Evolutionary conservation across 768 basidiomycete species (phyloP).

Genomic region (Piloderma croceum): DNA sequence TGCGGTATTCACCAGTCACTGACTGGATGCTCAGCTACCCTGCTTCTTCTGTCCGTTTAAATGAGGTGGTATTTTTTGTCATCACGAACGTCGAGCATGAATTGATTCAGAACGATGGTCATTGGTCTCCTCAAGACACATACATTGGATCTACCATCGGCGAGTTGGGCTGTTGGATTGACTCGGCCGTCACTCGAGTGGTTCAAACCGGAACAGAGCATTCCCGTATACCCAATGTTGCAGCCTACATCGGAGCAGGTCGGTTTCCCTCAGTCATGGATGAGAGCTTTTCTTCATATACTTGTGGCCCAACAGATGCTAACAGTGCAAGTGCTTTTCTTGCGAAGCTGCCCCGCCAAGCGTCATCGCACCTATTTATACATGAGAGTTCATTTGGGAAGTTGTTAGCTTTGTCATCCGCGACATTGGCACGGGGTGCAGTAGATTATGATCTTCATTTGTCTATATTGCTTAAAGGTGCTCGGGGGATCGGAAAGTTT

Average conservation of each 20-base stretch:
- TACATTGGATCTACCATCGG: slow-evolving; percentile 55
- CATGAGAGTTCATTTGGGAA: slow-evolving; percentile 36
- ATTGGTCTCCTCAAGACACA: slow-evolving; percentile 34
- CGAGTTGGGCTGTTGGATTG: slow-evolving; percentile 82
- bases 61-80: slow-evolving; percentile 67
- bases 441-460: slow-evolving; percentile 58
- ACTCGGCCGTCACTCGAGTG: slow-evolving; percentile 66
- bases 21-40: slow-evolving; percentile 1
- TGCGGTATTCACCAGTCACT: too few species aligned
- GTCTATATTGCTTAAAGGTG: slow-evolving; percentile 73
- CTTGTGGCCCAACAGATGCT: too few species aligned
- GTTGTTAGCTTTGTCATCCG: slow-evolving; percentile 53
- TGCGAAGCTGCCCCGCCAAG: too few species aligned
- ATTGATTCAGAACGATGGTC: slow-evolving; percentile 35
- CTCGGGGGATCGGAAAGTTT: slow-evolving; percentile 78
- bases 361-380: slow-evolving; percentile 19
- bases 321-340: too few species aligned
- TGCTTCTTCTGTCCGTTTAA: slow-evolving; percentile 11
- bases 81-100: slow-evolving; percentile 74
- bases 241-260: slow-evolving; percentile 49
- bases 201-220: slow-evolving; percentile 77
- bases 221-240: slow-evolving; percentile 48
- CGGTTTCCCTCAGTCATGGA: slow-evolving; percentile 18
- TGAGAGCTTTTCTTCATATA: too few species aligned
- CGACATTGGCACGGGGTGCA: slow-evolving; percentile 52